These are phyloP conservation scores for Labyrinthula sp. DNA, from an alignment of 352 stramenopile genomes.

Conservation along the genomic window DNA sequence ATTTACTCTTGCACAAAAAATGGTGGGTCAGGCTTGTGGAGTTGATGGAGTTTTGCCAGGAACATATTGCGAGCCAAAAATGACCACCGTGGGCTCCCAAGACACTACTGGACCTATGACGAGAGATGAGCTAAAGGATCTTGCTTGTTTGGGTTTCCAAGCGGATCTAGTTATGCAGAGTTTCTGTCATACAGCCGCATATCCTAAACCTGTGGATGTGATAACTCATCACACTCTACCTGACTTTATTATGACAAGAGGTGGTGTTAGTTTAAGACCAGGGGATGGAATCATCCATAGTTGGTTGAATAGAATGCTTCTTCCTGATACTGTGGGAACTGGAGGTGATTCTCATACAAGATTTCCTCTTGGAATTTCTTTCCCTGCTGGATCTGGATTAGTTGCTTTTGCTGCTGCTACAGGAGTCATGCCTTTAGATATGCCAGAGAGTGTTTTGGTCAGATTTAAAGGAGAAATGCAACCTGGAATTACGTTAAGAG, in stretches of 20 bases:
- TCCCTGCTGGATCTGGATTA: slow-evolving; percentile 50
- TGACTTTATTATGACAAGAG: slow-evolving; percentile 54
- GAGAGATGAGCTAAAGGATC: slow-evolving; percentile 48
- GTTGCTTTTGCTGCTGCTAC: slow-evolving; percentile 56
- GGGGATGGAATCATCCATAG: slow-evolving; percentile 62
- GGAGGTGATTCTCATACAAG: slow-evolving; percentile 56
- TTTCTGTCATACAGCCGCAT: slow-evolving; percentile 59
- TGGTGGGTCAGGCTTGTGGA: slow-evolving; percentile 52
- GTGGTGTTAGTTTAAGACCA: slow-evolving; percentile 47
- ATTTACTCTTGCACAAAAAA: slow-evolving; percentile 57
- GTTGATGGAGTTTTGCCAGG: slow-evolving; percentile 33
- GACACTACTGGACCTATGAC: slow-evolving; percentile 63
- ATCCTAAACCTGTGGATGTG: slow-evolving; percentile 57
- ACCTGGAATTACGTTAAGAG: slow-evolving; percentile 52
- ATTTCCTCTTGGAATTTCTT: slow-evolving; percentile 58
- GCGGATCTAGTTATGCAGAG: slow-evolving; percentile 61
- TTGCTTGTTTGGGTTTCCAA: slow-evolving; percentile 53
- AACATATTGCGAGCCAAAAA: slow-evolving; percentile 53
- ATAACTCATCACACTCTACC: slow-evolving; percentile 55
- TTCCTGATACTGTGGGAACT: slow-evolving; percentile 57
- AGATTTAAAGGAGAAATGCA: slow-evolving; percentile 51
- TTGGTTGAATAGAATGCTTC: slow-evolving; percentile 59
- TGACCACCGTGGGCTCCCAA: slow-evolving; percentile 56
- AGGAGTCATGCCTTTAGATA: slow-evolving; percentile 55
- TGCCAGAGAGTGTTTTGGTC: slow-evolving; percentile 54